Base-by-base conservation (phyloP, 805 yeast genomes). In the Schizosaccharomyces lindneri region DNA sequence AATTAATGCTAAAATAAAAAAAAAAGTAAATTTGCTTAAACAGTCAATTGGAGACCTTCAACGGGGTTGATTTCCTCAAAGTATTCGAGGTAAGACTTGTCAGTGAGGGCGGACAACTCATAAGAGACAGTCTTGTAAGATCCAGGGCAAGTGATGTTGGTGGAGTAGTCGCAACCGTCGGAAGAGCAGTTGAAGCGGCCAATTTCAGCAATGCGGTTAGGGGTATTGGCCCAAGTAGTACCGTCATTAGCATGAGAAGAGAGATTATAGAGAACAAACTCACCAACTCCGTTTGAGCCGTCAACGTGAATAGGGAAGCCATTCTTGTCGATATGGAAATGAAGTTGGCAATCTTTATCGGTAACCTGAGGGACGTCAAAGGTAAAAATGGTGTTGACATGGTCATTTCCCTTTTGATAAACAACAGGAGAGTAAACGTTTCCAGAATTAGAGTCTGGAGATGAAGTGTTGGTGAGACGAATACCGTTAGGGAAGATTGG, bases 51-150 rank as follows among this genome's bases (percentile, higher is more conserved):
- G n/a, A 51, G 32, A 9, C 57, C 57, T 29, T 51, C 57, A 51
- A 29, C 7, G 27, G 57, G 57, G n/a, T 24, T 17, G n/a, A 17
- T 29, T 7, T 21, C 31, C 17, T 51, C 57, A 29, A 51, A 51
- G 57, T 19, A 51, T 4, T 17, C 11, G 4, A 51, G 32, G 32
- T 51, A 29, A 17, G 57, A 0, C 74, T 76, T 19, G 48, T 51
- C n/a, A 63, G 39, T 31, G 19, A 21, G 13, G 41, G 39, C 32
- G 17, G 32, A 17, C 46, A 51, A 9, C 57, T 61, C 60, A 55
- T 32, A 60, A n/a, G 46, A 31, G 27, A 60, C 48, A 19, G 24
- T 43, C 32, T 39, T 19, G 29, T 31, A 32, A 24, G 39, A 39
- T 7, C 13, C 19, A 11, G 48, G 41, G 39, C 55, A 31, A 29